phyloP scores from a whole-genome alignment of 2,329 filamentous ascomycete genomes.

The Diaporthe destruens region DNA sequence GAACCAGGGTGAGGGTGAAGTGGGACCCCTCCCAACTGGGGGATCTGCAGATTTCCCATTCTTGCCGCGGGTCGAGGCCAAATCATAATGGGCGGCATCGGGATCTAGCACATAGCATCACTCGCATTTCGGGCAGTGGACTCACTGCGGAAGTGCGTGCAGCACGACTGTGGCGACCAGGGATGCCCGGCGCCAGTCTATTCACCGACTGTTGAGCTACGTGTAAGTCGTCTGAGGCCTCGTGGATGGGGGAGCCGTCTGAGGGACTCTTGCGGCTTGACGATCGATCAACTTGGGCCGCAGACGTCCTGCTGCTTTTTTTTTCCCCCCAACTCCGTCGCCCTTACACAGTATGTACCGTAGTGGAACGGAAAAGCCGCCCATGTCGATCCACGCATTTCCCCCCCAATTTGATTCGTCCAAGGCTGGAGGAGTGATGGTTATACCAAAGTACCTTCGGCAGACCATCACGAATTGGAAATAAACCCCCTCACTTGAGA shows the following conservation, averaged over 20 bases:
- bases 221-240: constrained; percentile 25
- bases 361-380: constrained; percentile 12
- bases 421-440: not conserved
- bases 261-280: constrained; percentile 5
- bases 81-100: constrained; percentile 22
- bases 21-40: constrained; percentile 31
- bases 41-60: constrained; percentile 38
- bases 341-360: constrained; percentile 1
- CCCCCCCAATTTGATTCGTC: constrained; percentile 3
- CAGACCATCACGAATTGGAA: not conserved
- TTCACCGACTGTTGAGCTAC: constrained; percentile 41
- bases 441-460: not conserved
- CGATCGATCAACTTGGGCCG: constrained; percentile 16
- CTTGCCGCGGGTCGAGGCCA: constrained; percentile 38
- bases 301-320: constrained; percentile 29
- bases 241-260: constrained; percentile 26
- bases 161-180: constrained; percentile 35
- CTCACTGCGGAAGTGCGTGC: constrained; percentile 34
- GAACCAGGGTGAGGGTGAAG: constrained; percentile 30
- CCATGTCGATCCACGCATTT: constrained; percentile 24
- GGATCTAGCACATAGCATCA: constrained; percentile 35
- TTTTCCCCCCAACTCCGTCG: constrained; percentile 7
- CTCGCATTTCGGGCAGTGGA: constrained; percentile 23
- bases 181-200: constrained; percentile 27
- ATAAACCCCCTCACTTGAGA: constrained; percentile 1